Base-by-base conservation (phyloP, 2,329 filamentous ascomycete genomes). In the Parasarocladium wereldwijsianum region DNA sequence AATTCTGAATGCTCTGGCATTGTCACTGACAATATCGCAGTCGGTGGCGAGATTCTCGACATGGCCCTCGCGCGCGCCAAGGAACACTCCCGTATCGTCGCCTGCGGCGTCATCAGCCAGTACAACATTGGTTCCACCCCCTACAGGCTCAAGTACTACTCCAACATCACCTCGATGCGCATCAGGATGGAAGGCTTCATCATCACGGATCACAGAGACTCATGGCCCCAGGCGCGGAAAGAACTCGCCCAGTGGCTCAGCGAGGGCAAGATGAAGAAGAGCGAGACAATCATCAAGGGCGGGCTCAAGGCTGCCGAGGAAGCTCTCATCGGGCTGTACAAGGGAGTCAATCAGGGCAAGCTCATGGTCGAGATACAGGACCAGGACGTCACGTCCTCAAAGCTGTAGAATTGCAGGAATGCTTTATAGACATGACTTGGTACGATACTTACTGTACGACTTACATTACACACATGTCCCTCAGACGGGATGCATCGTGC, bases 161-260 rank as follows among this genome's bases (percentile, higher is more conserved):
- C 52, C 29, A 63, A 62, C 50, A 55, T 68, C 31, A 54, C 67
- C 24, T 47, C 54, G 5, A 69, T 69, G 60, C 54, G 69, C 35
- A 65, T 73, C 44, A 63, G 55, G 31, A 70, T 81, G 60, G 63
- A 77, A 53, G 76, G 76, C 1, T 85, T 86, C 52, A 76, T 85
- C 37, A 66, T 83, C 28, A 68, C 80, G 32, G 80, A 85, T 47
- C 81, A 65, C 43, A 52, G 49, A 4, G 55, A 64, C 31, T 60
- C 76, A 43, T 79, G 66, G 45, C 44, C 60, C 0, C 48, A 54
- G 24, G 80, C 76, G 1, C 53, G 66, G 39, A 57, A 64, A 44
- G 62, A 83, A 41, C 55, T 85, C 10, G 63, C 64, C 2, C 50
- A 66, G 38, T 85, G 79, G 78, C 46, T 83, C n/a, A 55, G 58